Conservation (phyloP, 257 asterid species). For the Gentiana macrophylla region DNA sequence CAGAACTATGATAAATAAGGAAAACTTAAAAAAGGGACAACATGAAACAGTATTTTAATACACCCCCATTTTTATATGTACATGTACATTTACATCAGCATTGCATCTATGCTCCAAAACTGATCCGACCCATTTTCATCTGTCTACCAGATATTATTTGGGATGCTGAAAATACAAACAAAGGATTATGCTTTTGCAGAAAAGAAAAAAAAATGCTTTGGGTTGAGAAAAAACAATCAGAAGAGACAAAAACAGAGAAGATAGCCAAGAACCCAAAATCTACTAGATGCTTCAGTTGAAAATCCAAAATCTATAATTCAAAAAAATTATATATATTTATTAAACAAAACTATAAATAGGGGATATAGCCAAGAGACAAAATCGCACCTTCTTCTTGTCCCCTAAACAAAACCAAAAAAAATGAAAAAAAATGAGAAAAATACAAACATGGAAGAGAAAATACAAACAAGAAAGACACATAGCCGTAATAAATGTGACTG, state of each 20-base stretch:
- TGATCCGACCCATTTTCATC: background rate
- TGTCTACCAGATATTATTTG: background rate
- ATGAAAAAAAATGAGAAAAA: slow-evolving; percentile 31
- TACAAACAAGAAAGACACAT: slow-evolving; percentile 61
- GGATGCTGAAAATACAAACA: background rate
- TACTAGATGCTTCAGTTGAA: slow-evolving; percentile 31
- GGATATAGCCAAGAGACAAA: slow-evolving; percentile 60
- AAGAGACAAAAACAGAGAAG: slow-evolving; percentile 34
- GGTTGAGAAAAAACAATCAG: slow-evolving; percentile 24
- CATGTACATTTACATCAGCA: slow-evolving; percentile 1
- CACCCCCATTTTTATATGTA: background rate
- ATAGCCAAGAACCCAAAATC: slow-evolving; percentile 28
- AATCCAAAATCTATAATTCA: slow-evolving; percentile 34
- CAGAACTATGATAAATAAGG: slow-evolving; percentile 22
- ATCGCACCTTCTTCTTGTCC: slow-evolving; percentile 56
- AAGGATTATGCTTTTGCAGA: background rate
- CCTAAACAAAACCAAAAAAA: slow-evolving; percentile 52
- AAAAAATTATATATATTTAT: slow-evolving; percentile 24
- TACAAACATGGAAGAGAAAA: slow-evolving; percentile 37
- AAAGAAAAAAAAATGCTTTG: slow-evolving; percentile 7
- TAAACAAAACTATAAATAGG: slow-evolving; percentile 42
- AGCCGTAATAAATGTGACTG: slow-evolving; percentile 66
- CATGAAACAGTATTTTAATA: background rate
- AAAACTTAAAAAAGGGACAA: slow-evolving; percentile 5
- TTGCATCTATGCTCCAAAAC: slow-evolving; percentile 3